phyloP scores from a whole-genome alignment of 2,329 filamentous ascomycete genomes.

The Periconia sp. region DNA sequence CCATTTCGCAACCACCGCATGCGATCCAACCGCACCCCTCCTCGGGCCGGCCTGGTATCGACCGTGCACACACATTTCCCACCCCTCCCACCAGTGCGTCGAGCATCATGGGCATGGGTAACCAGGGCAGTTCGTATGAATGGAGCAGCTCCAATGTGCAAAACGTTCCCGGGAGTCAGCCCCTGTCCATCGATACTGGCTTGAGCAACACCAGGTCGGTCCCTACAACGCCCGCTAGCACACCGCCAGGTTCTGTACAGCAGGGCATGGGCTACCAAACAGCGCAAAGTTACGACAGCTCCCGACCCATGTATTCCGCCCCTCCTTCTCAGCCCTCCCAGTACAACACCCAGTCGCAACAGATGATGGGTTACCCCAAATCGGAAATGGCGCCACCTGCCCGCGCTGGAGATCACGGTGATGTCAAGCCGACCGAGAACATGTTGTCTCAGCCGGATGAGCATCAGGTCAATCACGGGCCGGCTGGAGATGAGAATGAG shows the following conservation, averaged over 20 bases:
- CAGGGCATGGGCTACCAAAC: constrained; percentile 78
- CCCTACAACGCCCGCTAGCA: constrained; percentile 87
- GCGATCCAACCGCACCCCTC: constrained; percentile 63
- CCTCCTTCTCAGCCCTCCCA: constrained; percentile 66
- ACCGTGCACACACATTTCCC: constrained; percentile 89
- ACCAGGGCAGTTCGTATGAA: constrained; percentile 73
- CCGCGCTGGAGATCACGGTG: constrained; percentile 62
- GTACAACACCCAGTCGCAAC: constrained; percentile 65
- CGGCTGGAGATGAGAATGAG: constrained; percentile 68
- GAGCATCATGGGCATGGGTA: constrained; percentile 76
- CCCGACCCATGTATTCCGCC: constrained; percentile 76
- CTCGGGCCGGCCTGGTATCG: constrained; percentile 64
- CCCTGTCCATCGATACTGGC: constrained; percentile 78
- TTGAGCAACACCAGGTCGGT: constrained; percentile 80
- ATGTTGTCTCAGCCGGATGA: constrained; percentile 53
- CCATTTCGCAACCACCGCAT: constrained; percentile 68
- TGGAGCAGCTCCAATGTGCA: constrained; percentile 62
- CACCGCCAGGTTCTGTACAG: constrained; percentile 79
- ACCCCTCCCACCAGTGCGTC: constrained; percentile 93
- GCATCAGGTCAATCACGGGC: constrained; percentile 52
- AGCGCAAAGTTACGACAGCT: constrained; percentile 72
- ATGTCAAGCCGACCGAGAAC: constrained; percentile 65
- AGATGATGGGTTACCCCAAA: constrained; percentile 75
- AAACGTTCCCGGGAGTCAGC: constrained; percentile 62
- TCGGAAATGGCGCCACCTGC: constrained; percentile 86